Conservation (phyloP, 371 early-diverging fungal genomes). For the Zopfochytrium polystomum region DNA sequence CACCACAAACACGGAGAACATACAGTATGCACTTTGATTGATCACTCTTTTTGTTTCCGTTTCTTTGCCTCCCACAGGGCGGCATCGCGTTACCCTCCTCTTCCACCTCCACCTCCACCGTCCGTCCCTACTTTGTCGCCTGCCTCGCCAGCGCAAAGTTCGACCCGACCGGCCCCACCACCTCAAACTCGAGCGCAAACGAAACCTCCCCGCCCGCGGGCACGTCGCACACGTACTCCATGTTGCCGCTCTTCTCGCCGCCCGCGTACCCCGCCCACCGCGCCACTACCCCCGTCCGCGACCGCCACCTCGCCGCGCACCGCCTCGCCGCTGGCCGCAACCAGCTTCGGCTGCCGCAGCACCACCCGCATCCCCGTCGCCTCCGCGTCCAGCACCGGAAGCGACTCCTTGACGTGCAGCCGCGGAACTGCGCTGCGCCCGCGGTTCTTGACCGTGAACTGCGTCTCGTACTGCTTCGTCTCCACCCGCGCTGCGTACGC, state of each 20-base stretch:
- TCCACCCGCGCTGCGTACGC: neutral
- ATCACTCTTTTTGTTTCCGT: too few species aligned
- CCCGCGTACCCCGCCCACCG: neutral
- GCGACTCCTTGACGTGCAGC: neutral
- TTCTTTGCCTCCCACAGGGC: too few species aligned
- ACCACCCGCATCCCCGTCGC: neutral
- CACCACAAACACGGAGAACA: too few species aligned
- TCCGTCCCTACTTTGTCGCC: too few species aligned
- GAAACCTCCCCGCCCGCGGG: neutral
- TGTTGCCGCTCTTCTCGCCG: neutral
- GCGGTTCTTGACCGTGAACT: neutral
- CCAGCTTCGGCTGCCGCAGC: neutral
- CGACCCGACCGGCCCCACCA: neutral
- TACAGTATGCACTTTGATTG: too few species aligned
- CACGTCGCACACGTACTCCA: conserved; percentile 4
- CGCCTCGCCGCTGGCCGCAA: neutral
- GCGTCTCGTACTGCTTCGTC: neutral
- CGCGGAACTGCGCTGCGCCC: neutral
- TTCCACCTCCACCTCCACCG: too few species aligned
- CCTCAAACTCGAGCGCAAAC: neutral
- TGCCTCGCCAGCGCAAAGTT: neutral
- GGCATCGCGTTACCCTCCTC: too few species aligned
- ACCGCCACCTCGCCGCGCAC: neutral
- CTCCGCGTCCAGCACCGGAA: neutral
- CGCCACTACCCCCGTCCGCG: neutral